Percentiles rank a stretch among this genome's conserved stretches.
Conservation (phyloP, 345 rosid genomes). For the Eucalyptus victrix region DNA sequence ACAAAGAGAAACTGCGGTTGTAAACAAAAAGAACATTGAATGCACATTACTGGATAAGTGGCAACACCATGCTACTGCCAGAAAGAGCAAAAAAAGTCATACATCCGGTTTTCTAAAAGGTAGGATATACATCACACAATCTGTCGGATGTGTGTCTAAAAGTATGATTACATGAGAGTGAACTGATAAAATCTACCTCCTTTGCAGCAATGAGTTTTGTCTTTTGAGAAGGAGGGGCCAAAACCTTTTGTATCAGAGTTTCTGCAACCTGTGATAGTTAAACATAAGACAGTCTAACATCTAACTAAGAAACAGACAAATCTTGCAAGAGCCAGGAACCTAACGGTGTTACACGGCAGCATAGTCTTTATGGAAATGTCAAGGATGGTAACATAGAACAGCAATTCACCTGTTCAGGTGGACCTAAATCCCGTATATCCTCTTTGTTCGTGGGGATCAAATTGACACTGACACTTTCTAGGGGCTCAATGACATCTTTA, state of each 20-base stretch:
- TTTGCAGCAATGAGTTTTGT: constrained; percentile 54
- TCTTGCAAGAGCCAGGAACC: neutral
- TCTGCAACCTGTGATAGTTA: constrained; percentile 63
- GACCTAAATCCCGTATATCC: constrained; percentile 74
- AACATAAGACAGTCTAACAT: neutral
- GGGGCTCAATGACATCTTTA: constrained; percentile 92
- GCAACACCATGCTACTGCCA: neutral
- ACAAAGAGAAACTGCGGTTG: neutral
- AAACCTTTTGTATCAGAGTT: constrained; percentile 60
- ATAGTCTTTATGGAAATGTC: neutral
- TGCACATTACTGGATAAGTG: neutral
- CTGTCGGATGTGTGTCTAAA: neutral
- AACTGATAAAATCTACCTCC: constrained; percentile 35
- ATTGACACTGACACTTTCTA: constrained; percentile 77
- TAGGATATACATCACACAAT: neutral
- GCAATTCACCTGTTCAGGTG: constrained; percentile 63
- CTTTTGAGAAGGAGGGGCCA: constrained; percentile 82
- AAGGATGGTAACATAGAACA: neutral
- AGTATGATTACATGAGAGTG: neutral
- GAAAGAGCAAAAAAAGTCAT: neutral
- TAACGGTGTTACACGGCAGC: neutral
- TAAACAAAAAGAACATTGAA: neutral
- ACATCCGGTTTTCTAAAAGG: neutral
- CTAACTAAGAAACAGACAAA: neutral
- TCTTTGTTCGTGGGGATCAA: constrained; percentile 55